phyloP scores from a whole-genome alignment of 805 yeast genomes.

The Candida wancherniae region DNA sequence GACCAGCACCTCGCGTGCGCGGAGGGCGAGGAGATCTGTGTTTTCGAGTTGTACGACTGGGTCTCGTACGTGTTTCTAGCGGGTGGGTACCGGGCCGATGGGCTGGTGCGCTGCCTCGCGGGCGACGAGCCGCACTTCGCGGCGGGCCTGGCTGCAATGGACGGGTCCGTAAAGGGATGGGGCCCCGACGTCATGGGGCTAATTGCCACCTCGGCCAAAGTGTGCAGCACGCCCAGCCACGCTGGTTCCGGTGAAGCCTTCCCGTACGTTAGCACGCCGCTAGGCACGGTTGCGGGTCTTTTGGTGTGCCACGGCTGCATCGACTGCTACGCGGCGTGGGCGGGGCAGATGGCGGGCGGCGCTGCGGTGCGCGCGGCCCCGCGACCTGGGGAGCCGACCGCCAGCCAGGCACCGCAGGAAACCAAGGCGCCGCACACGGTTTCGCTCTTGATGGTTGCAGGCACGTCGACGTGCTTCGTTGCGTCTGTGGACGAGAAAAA shows the following conservation, averaged over 20 bases:
- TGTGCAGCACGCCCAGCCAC: conserved; percentile 8
- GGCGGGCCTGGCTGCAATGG: conserved; percentile 36
- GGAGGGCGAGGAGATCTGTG: conserved; percentile 17
- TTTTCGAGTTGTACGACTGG: conserved; percentile 54
- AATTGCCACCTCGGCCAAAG: conserved; percentile 15
- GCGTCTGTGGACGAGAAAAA: conserved; percentile 21
- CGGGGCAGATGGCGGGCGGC: conserved; percentile 14
- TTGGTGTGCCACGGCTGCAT: conserved; percentile 46
- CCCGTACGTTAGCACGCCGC: conserved; percentile 16
- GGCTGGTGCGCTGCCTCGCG: conserved; percentile 11
- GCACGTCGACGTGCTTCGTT: conserved; percentile 57
- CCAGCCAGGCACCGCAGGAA: not conserved
- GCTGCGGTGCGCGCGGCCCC: not conserved
- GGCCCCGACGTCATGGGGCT: conserved; percentile 18
- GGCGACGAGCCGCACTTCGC: conserved; percentile 9
- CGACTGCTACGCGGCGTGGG: conserved; percentile 51
- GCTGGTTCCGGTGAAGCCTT: not conserved
- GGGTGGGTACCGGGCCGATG: conserved; percentile 19
- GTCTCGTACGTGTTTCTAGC: conserved; percentile 25
- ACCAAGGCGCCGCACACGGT: not conserved
- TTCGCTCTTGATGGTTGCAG: conserved; percentile 49
- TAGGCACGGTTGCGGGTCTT: conserved; percentile 15
- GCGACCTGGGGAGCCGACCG: no score
- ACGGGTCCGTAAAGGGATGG: conserved; percentile 61
- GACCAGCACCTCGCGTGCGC: conserved; percentile 19